Evolutionary conservation across 2,329 filamentous ascomycete species (phyloP).

Genomic region (Ophiocordyceps australis): DNA sequence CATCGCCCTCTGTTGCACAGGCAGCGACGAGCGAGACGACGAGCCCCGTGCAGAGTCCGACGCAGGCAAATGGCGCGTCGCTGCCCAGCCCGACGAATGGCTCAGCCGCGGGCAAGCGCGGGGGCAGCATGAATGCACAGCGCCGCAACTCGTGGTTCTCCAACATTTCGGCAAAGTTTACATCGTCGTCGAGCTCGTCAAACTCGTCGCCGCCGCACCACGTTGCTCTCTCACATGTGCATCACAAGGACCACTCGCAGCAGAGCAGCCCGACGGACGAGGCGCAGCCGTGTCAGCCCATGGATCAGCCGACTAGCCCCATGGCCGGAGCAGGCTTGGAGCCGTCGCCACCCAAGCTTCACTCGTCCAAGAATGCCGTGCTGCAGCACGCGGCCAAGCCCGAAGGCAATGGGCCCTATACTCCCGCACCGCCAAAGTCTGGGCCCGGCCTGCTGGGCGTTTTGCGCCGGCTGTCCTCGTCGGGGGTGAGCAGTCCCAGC

Average conservation of each 20-base stretch:
- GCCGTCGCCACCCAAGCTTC: conserved; percentile 26
- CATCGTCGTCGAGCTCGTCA: conserved; percentile 29
- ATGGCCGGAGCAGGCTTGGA: too few species aligned
- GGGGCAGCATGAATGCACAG: too few species aligned
- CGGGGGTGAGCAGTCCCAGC: conserved; percentile 19
- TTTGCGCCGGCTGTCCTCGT: conserved; percentile 64
- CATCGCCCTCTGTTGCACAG: too few species aligned
- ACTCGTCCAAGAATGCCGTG: conserved; percentile 37
- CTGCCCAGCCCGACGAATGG: too few species aligned
- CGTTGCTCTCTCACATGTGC: conserved; percentile 3
- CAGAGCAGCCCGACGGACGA: too few species aligned
- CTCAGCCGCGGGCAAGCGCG: too few species aligned
- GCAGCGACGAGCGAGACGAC: too few species aligned
- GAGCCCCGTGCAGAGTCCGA: too few species aligned
- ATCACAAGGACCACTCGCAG: conserved; percentile 4
- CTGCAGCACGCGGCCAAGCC: conserved; percentile 35
- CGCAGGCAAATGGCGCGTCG: too few species aligned
- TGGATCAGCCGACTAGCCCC: conserved; percentile 7
- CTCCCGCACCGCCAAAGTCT: conserved; percentile 54
- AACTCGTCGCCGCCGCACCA: conserved; percentile 4
- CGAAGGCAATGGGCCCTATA: conserved; percentile 48
- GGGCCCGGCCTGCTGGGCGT: conserved; percentile 62
- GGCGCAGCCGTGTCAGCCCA: conserved; percentile 1
- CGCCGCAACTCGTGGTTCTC: conserved; percentile 80
- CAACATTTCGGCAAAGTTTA: conserved; percentile 85